Evolutionary conservation across 169 alveolate genomes (phyloP).

Genomic region (Babesia bigemina): DNA sequence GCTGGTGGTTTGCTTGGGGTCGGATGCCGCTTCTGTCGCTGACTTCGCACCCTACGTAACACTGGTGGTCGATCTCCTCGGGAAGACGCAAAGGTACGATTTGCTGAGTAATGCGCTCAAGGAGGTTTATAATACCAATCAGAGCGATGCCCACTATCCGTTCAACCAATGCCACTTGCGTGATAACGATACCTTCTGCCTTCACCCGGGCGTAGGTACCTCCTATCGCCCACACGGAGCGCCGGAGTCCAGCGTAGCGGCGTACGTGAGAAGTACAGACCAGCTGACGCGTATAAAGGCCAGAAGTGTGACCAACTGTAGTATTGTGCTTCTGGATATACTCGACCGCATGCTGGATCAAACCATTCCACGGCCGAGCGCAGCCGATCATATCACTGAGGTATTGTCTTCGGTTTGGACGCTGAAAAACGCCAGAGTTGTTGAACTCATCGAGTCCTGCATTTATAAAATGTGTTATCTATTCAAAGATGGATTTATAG

Average conservation of each 20-base stretch:
- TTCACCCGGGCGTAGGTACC: not conserved
- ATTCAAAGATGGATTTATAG: not conserved
- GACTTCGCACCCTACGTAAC: not conserved
- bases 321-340: not conserved
- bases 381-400: conserved; percentile 6
- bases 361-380: not conserved
- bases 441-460: not conserved
- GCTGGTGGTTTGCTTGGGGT: not conserved
- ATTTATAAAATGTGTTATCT: conserved; percentile 11
- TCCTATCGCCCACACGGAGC: not conserved
- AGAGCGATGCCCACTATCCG: too few species aligned
- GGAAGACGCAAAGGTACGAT: conserved; percentile 2
- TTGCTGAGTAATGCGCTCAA: not conserved
- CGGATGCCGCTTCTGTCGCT: not conserved
- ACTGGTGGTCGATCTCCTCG: conserved; percentile 2
- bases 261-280: not conserved
- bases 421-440: not conserved
- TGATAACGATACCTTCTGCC: not conserved
- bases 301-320: not conserved
- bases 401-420: conserved; percentile 1
- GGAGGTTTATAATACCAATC: not conserved
- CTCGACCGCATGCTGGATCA: conserved; percentile 19
- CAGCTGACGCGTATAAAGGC: not conserved
- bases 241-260: not conserved
- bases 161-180: conserved; percentile 4